Conservation (phyloP, 768 basidiomycete genomes). For the Austroboletus festivus region DNA sequence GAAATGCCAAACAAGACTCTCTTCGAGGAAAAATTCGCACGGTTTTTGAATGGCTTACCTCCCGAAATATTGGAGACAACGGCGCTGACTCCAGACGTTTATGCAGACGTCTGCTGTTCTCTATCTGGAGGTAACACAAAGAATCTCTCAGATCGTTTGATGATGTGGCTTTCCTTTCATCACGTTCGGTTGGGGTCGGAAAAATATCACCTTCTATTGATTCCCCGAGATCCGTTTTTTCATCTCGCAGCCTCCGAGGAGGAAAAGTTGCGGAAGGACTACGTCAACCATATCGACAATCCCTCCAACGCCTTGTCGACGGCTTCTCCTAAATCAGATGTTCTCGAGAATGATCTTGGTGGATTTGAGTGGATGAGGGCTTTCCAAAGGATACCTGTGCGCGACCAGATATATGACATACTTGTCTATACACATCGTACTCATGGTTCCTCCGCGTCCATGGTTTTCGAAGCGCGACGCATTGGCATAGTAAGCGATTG, state of each 20-base stretch:
- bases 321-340: conserved; percentile 18
- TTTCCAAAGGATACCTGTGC: conserved; percentile 64
- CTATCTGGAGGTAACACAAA: conserved; percentile 37
- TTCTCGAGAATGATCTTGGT: conserved; percentile 19
- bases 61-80: conserved; percentile 59
- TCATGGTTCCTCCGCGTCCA: conserved; percentile 51
- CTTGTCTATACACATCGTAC: conserved; percentile 63
- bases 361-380: conserved; percentile 35
- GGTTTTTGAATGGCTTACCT: conserved; percentile 51
- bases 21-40: conserved; percentile 48
- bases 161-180: conserved; percentile 57
- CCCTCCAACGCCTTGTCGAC: conserved; percentile 3
- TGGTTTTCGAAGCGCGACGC: conserved; percentile 53
- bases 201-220: conserved; percentile 53
- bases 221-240: conserved; percentile 60
- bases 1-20: conserved; percentile 58
- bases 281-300: conserved; percentile 39
- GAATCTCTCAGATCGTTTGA: conserved; percentile 39
- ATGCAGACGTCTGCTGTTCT: conserved; percentile 48
- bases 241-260: conserved; percentile 47
- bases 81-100: conserved; percentile 51
- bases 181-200: conserved; percentile 61
- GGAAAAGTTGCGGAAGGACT: conserved; percentile 48
- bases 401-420: conserved; percentile 65
- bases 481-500: conserved; percentile 55